A percentile compares a stretch with the other conserved stretches of the same genome.
phyloP scores from a whole-genome alignment of 345 rosid species.

The Cardiospermum halicacabum region DNA sequence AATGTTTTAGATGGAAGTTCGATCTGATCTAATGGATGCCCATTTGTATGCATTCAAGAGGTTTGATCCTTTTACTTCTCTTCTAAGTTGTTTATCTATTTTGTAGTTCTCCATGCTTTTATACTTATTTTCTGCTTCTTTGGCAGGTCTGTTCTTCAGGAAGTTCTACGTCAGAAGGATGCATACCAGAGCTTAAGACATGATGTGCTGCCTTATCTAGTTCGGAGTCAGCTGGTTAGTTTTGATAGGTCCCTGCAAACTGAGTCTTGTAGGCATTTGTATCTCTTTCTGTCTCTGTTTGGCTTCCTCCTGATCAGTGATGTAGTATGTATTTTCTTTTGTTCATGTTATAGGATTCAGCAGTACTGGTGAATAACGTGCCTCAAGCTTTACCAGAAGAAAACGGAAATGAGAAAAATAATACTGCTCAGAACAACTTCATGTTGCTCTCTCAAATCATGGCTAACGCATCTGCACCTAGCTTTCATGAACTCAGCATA shows the following conservation, averaged over 20 bases:
- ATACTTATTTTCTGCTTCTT: constrained; percentile 2
- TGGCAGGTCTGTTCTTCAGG: constrained; percentile 70
- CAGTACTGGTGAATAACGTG: constrained; percentile 36
- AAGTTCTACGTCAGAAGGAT: constrained; percentile 65
- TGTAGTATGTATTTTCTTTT: constrained; percentile 10
- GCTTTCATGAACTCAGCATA: constrained; percentile 61
- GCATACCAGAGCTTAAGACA: constrained; percentile 71
- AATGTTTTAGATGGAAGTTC: constrained; percentile 75
- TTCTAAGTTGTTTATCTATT: constrained; percentile 7
- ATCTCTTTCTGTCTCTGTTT: neutral
- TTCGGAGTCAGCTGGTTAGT: constrained; percentile 93
- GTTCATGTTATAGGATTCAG: constrained; percentile 57
- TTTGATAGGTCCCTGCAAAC: constrained; percentile 17
- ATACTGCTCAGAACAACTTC: constrained; percentile 49
- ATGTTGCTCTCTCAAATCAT: constrained; percentile 53
- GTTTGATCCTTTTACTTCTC: constrained; percentile 32
- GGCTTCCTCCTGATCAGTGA: constrained; percentile 8
- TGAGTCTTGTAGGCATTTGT: neutral
- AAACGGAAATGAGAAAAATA: constrained; percentile 57
- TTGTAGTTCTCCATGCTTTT: constrained; percentile 2
- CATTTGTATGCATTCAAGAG: constrained; percentile 97
- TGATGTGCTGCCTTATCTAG: constrained; percentile 89
- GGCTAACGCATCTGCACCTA: constrained; percentile 63
- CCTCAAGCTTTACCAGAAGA: constrained; percentile 56
- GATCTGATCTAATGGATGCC: constrained; percentile 93